Evolutionary conservation across 163 green algal species (phyloP).

Genomic region (Dunaliella salina): DNA sequence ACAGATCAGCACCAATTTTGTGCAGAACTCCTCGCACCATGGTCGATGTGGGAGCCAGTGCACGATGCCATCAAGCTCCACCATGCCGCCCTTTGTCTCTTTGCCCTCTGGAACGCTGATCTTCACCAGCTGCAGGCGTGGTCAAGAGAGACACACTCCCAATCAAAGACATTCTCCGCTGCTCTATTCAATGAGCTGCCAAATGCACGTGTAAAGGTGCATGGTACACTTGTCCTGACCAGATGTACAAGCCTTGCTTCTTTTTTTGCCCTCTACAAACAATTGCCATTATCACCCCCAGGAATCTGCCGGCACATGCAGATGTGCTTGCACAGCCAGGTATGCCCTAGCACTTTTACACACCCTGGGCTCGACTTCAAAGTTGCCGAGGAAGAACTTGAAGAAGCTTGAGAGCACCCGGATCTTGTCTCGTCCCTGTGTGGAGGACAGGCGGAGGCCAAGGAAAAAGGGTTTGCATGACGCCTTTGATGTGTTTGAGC

Average conservation of each 20-base stretch:
- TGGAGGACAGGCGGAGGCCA: not conserved
- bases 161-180: too few relatives aligned
- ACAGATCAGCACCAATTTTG: too few relatives aligned
- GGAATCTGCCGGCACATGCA: too few relatives aligned
- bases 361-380: conserved; percentile 15
- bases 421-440: conserved; percentile 10
- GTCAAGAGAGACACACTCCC: too few relatives aligned
- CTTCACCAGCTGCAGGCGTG: conserved; percentile 12
- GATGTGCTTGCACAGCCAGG: too few relatives aligned
- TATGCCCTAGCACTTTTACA: not conserved
- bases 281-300: too few relatives aligned
- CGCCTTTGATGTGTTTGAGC: too few relatives aligned
- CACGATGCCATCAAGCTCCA: conserved; percentile 20
- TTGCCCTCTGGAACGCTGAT: conserved; percentile 10
- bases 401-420: conserved; percentile 4
- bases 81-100: conserved; percentile 4
- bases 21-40: not conserved
- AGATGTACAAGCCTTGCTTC: not conserved
- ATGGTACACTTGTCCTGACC: too few relatives aligned
- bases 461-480: too few relatives aligned
- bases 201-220: too few relatives aligned
- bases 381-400: conserved; percentile 13
- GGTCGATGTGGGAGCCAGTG: conserved; percentile 15
- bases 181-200: too few relatives aligned
- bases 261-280: too few relatives aligned